Percentiles rank a stretch among this genome's conserved stretches.
phyloP scores from a whole-genome alignment of 2,329 filamentous ascomycete species.

The Alternaria sp. region DNA sequence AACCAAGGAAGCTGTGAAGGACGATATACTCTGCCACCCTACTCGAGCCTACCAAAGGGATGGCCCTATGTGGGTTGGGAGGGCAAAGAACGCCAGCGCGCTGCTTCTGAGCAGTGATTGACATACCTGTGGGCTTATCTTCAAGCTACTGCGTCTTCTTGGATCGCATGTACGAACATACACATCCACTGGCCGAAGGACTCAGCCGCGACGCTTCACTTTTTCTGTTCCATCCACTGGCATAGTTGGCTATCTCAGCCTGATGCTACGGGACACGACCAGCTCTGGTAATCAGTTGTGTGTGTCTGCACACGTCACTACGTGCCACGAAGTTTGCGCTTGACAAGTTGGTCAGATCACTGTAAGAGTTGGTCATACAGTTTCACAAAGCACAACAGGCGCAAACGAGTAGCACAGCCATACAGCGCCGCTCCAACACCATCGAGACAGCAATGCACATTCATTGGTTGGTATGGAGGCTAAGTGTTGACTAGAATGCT shows the following conservation, averaged over 20 bases:
- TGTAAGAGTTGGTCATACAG: not conserved
- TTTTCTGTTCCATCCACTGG: not conserved
- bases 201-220: not conserved
- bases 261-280: not conserved
- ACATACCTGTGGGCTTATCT: not conserved
- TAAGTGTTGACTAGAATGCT: not conserved
- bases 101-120: conserved; percentile 31
- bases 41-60: conserved; percentile 64
- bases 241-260: not conserved
- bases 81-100: conserved; percentile 42
- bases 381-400: not conserved
- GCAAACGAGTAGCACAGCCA: not conserved
- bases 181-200: not conserved
- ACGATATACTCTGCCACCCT: conserved; percentile 68
- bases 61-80: conserved; percentile 69
- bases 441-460: not conserved
- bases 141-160: not conserved
- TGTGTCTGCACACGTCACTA: not conserved
- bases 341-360: not conserved
- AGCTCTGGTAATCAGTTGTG: not conserved
- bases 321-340: not conserved
- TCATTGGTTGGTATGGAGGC: not conserved
- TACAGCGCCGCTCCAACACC: not conserved
- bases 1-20: conserved; percentile 60
- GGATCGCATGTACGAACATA: not conserved